These are phyloP conservation scores for Puccinia hordei DNA, from an alignment of 1,284 basidiomycete genomes.

Conservation along the genomic window DNA sequence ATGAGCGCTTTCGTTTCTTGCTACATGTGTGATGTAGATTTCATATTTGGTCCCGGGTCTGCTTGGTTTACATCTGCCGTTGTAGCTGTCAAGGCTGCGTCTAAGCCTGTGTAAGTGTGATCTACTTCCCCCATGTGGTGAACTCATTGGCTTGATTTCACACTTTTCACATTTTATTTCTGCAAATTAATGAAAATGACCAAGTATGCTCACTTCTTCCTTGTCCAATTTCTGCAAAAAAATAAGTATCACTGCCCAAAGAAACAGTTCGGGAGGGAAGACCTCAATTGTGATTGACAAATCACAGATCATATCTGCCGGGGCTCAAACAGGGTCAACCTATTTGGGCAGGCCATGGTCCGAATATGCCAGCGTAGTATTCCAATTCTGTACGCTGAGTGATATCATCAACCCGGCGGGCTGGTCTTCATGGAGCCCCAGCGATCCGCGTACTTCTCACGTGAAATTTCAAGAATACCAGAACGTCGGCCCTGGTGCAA, in stretches of 20 bases:
- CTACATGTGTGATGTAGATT: neutral
- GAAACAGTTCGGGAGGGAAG: no score
- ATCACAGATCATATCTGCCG: neutral
- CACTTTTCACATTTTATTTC: no score
- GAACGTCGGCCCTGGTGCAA: constrained; percentile 1
- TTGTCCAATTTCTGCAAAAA: no score
- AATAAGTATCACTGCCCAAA: no score
- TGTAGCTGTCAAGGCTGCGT: neutral
- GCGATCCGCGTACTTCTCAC: constrained; percentile 13
- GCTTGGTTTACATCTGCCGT: neutral
- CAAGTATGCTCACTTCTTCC: no score
- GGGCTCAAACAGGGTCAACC: neutral
- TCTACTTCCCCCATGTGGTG: neutral
- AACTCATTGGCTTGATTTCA: no score
- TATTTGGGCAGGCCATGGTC: constrained; percentile 38
- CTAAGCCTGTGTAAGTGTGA: neutral
- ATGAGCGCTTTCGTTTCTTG: neutral
- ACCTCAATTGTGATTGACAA: no score
- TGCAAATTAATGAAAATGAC: no score
- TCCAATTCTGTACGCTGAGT: constrained; percentile 14
- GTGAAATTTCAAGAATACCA: constrained; percentile 22
- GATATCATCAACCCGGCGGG: constrained; percentile 35
- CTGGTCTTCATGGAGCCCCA: constrained; percentile 18
- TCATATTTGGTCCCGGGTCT: neutral
- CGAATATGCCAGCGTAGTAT: neutral